Evolutionary conservation across 2,329 filamentous ascomycete genomes (phyloP).

Genomic region (Pseudovirgaria hyperparasitica): DNA sequence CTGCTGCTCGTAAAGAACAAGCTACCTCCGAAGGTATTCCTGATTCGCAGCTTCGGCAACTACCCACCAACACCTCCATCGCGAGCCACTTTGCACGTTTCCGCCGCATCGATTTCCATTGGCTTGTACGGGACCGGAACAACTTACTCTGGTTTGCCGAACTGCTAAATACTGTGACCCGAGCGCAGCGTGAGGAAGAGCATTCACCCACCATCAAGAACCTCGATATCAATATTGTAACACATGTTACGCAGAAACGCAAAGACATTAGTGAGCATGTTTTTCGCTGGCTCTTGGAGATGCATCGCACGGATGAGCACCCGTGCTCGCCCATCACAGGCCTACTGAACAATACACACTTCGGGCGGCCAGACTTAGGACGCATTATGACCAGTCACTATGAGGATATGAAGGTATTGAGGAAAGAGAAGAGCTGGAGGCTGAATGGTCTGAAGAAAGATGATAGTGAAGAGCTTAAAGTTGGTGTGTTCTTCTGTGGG

Average conservation of each 20-base stretch:
- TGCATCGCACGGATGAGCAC: slow-evolving; percentile 38
- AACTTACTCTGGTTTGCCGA: slow-evolving; percentile 45
- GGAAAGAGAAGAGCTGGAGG: slow-evolving; percentile 5
- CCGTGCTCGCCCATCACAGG: slow-evolving; percentile 43
- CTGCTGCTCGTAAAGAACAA: slow-evolving; percentile 7
- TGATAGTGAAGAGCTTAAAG: slow-evolving; percentile 26
- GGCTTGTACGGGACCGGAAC: slow-evolving; percentile 46
- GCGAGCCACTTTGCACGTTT: slow-evolving; percentile 23
- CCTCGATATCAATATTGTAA: slow-evolving; percentile 43
- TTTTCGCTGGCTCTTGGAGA: slow-evolving; percentile 44
- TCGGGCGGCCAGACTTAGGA: slow-evolving; percentile 42
- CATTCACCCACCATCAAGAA: slow-evolving; percentile 18
- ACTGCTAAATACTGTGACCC: slow-evolving; percentile 35
- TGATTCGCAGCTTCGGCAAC: slow-evolving; percentile 1
- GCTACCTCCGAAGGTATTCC: slow-evolving; percentile 1
- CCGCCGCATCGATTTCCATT: slow-evolving; percentile 46
- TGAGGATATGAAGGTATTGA: slow-evolving; percentile 33
- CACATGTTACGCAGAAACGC: slow-evolving; percentile 43
- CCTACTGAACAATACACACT: slow-evolving; percentile 40
- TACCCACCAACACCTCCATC: not conserved
- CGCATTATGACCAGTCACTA: slow-evolving; percentile 42
- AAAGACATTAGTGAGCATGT: slow-evolving; percentile 41
- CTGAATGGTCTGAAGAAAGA: slow-evolving; percentile 12
- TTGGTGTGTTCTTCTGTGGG: slow-evolving; percentile 46
- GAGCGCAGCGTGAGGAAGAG: slow-evolving; percentile 18